Conservation (phyloP, 495 filamentous ascomycete species). For the Copromyces sp. region DNA sequence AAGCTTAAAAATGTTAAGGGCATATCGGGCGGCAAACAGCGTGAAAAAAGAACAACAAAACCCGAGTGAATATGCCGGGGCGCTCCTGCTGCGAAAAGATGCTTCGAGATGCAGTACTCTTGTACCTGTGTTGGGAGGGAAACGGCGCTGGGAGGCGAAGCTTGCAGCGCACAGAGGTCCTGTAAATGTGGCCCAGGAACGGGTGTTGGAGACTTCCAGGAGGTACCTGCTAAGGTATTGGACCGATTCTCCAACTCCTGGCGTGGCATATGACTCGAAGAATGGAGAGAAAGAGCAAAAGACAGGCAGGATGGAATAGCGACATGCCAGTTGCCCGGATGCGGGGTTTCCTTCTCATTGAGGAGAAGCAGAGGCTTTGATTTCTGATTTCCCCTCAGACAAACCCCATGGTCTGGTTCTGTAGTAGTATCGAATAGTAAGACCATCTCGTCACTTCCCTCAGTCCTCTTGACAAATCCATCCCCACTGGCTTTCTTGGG, state of each 20-base stretch:
- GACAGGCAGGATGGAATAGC: background rate
- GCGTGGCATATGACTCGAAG: background rate
- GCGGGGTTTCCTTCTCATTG: background rate
- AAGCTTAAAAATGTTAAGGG: conserved; percentile 21
- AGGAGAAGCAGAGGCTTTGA: background rate
- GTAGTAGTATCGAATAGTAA: background rate
- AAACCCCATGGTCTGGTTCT: background rate
- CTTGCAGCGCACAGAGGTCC: conserved; percentile 21
- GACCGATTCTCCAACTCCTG: background rate
- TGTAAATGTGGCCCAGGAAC: conserved; percentile 13
- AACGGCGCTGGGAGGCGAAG: background rate
- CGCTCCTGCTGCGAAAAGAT: conserved; percentile 2
- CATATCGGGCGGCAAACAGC: conserved; percentile 8
- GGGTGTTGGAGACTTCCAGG: background rate
- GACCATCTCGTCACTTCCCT: background rate
- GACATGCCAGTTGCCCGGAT: background rate
- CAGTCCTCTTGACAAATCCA: background rate
- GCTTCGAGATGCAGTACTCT: background rate
- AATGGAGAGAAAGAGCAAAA: background rate
- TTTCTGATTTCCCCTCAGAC: background rate
- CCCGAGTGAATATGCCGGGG: background rate
- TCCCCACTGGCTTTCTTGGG: background rate
- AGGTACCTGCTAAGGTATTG: background rate
- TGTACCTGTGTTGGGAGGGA: conserved; percentile 5
- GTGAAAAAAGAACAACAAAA: conserved; percentile 5